A percentile compares a stretch with the other conserved stretches of the same genome.
Evolutionary conservation across 192 early-diverging fungal genomes (phyloP).

Genomic region (Podila horticola): DNA sequence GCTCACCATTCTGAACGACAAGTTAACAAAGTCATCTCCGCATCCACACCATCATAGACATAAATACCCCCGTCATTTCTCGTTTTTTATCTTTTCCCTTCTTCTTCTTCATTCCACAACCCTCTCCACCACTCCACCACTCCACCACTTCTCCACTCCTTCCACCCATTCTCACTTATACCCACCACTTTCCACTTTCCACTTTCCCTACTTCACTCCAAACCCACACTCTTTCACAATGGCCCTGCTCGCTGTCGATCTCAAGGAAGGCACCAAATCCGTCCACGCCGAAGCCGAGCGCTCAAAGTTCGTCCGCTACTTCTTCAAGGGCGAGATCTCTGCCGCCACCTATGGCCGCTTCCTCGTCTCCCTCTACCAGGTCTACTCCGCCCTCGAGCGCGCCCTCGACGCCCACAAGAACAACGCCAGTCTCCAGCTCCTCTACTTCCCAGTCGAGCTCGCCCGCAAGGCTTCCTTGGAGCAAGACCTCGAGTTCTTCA

Average conservation of each 20-base stretch:
- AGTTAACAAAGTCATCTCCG: neutral
- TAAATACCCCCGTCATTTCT: slow-evolving; percentile 3
- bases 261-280: slow-evolving; percentile 65
- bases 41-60: neutral
- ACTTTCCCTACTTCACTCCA: neutral
- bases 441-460: slow-evolving; percentile 65
- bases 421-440: slow-evolving; percentile 56
- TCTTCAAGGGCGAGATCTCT: slow-evolving; percentile 62
- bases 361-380: slow-evolving; percentile 60
- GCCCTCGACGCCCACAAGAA: slow-evolving; percentile 58
- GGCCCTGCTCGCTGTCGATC: slow-evolving; percentile 58
- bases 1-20: neutral
- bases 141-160: neutral
- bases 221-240: slow-evolving; percentile 4
- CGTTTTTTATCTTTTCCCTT: slow-evolving; percentile 2
- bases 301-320: slow-evolving; percentile 63
- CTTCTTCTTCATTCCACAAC: neutral
- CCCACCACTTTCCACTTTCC: neutral
- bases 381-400: slow-evolving; percentile 62
- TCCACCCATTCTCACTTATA: neutral
- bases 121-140: neutral
- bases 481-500: slow-evolving; percentile 61
- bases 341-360: slow-evolving; percentile 59
- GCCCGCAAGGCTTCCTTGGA: slow-evolving; percentile 51
- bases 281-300: slow-evolving; percentile 63